phyloP scores from a whole-genome alignment of 768 basidiomycete genomes.

The Pleurotus citrinopileatus region DNA sequence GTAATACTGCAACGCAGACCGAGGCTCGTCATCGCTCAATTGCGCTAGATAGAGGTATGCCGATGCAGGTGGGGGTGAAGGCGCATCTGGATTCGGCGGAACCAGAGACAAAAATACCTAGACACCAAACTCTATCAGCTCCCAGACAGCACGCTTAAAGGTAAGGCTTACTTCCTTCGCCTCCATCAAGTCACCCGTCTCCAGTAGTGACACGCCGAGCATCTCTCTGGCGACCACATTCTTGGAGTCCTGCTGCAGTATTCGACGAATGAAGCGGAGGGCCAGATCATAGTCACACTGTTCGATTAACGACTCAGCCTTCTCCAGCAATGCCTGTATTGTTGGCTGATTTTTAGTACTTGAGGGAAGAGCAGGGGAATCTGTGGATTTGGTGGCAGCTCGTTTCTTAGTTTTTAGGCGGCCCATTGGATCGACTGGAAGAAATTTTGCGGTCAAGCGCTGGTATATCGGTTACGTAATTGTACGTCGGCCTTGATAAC shows the following conservation, averaged over 20 bases:
- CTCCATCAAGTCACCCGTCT: slow-evolving; percentile 70
- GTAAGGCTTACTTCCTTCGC: slow-evolving; percentile 60
- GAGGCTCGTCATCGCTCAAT: slow-evolving; percentile 73
- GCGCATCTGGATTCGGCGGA: slow-evolving; percentile 59
- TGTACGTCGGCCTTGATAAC: too few relatives aligned
- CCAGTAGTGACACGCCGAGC: slow-evolving; percentile 74
- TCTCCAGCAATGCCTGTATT: slow-evolving; percentile 59
- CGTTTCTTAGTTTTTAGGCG: slow-evolving; percentile 52
- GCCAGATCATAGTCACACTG: slow-evolving; percentile 88
- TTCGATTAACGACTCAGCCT: slow-evolving; percentile 76
- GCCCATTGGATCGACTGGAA: slow-evolving; percentile 41
- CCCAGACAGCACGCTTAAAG: background rate
- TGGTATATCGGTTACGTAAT: slow-evolving; percentile 1
- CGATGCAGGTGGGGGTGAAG: slow-evolving; percentile 65
- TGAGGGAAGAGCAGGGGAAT: slow-evolving; percentile 18
- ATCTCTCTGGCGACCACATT: slow-evolving; percentile 77
- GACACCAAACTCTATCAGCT: too few relatives aligned
- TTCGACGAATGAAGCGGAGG: slow-evolving; percentile 63
- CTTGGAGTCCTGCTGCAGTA: slow-evolving; percentile 59
- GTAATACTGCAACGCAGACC: slow-evolving; percentile 70
- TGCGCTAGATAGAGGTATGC: slow-evolving; percentile 91
- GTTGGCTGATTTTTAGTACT: slow-evolving; percentile 35
- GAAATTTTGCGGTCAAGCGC: slow-evolving; percentile 9
- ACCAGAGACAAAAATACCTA: slow-evolving; percentile 64
- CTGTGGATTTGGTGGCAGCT: slow-evolving; percentile 30